phyloP scores from a whole-genome alignment of 164 flowering plant species.

The Santalum album region DNA sequence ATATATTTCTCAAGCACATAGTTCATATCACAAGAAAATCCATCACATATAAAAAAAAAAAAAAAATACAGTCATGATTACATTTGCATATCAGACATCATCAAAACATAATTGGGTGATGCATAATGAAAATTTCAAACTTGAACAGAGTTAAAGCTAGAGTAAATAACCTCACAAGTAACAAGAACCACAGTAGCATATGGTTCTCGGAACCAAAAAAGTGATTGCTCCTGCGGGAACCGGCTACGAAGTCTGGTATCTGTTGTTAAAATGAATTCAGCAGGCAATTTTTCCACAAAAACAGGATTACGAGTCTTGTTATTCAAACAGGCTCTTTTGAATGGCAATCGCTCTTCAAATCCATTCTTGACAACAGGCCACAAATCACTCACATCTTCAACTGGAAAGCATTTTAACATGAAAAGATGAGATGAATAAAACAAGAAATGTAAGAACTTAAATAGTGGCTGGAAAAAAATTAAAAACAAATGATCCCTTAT shows the following conservation, averaged over 20 bases:
- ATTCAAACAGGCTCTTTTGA: conserved; percentile 67
- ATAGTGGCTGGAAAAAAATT: too few relatives aligned
- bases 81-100: too few relatives aligned
- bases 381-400: conserved; percentile 94
- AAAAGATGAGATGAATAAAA: background rate
- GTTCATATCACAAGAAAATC: too few relatives aligned
- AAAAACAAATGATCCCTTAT: too few relatives aligned
- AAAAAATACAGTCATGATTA: too few relatives aligned
- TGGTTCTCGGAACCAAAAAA: conserved; percentile 97
- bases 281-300: conserved; percentile 64
- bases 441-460: background rate
- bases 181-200: conserved; percentile 93
- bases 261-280: conserved; percentile 84
- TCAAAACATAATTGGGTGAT: too few relatives aligned
- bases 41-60: too few relatives aligned
- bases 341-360: conserved; percentile 74
- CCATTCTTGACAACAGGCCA: conserved; percentile 70
- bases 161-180: conserved; percentile 97
- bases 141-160: too few relatives aligned
- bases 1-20: too few relatives aligned
- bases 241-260: conserved; percentile 91
- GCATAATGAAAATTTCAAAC: too few relatives aligned
- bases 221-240: conserved; percentile 77
- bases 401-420: conserved; percentile 30
- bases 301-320: conserved; percentile 91